Evolutionary conservation across 495 filamentous ascomycete species (phyloP), one percentile per base, ranked within the genome.

Genomic region (Astrocystis sublimbata): DNA sequence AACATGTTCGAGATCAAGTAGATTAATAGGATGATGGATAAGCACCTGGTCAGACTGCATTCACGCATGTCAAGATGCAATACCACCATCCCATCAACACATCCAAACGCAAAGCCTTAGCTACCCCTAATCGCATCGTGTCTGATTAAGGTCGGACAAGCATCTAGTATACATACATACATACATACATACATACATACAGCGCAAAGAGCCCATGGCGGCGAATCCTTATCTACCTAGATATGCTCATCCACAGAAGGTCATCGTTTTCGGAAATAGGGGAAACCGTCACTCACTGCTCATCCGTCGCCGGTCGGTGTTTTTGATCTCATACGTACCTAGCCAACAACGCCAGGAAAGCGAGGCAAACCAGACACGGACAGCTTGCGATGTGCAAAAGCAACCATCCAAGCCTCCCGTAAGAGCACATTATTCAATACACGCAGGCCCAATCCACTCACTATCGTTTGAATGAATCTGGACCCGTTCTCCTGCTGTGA

Each of bases 151-250:
- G n/a, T n/a, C n/a, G n/a, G n/a, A 56, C 62, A 60, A 55, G 56
- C 49, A 46, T 64, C 64, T 69, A 69, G 65, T 65, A 69, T 69
- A 69, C 67, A 65, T 56, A 40, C 38, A 23, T 19, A 21, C n/a
- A n/a, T n/a, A n/a, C n/a, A n/a, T n/a, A n/a, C n/a, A n/a, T n/a
- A n/a, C n/a, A n/a, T n/a, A n/a, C n/a, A 41, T 24, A 41, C 17
- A 28, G 31, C 17, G 2, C 17, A 42, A 9, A 38, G 19, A 23
- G 13, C 24, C 7, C 21, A 3, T 36, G 17, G 55, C n/a, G n/a
- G n/a, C n/a, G n/a, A n/a, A n/a, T n/a, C n/a, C 42, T 30, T 4
- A 12, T 13, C 3, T 38, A 15, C 42, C 28, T 36, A 36, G 28
- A 50, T 50, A 60, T 45, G 19, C 36, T 13, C 36, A n/a, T 33